Conservation (phyloP, 2,329 filamentous ascomycete species). For the Talaromyces sp. region DNA sequence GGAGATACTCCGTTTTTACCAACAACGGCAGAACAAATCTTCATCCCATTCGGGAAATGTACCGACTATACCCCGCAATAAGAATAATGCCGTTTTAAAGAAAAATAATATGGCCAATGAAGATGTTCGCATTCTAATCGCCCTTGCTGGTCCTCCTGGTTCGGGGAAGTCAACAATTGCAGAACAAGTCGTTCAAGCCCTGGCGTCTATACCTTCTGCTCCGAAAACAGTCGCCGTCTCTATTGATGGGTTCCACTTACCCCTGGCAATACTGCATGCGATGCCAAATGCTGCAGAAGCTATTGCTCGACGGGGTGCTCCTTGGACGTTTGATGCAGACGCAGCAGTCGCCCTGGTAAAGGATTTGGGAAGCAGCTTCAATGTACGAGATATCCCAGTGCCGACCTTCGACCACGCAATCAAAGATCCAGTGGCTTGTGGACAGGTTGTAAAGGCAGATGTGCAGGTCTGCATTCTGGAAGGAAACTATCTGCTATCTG, state of each 20-base stretch:
- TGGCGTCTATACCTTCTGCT: background rate
- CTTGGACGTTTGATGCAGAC: slow-evolving; percentile 19
- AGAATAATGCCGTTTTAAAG: background rate
- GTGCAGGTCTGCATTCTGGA: slow-evolving; percentile 12
- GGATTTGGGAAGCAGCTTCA: slow-evolving; percentile 4
- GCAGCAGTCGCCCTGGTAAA: slow-evolving; percentile 13
- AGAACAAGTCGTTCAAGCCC: slow-evolving; percentile 4
- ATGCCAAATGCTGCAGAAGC: slow-evolving; percentile 16
- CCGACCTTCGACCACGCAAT: slow-evolving; percentile 18
- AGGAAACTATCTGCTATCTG: slow-evolving; percentile 14
- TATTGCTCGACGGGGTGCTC: slow-evolving; percentile 17
- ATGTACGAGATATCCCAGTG: slow-evolving; percentile 9
- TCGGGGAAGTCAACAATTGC: slow-evolving; percentile 15
- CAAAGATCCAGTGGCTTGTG: slow-evolving; percentile 15
- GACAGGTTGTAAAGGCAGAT: slow-evolving; percentile 11
- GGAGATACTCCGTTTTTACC: background rate
- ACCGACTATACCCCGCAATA: background rate
- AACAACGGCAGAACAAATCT: background rate
- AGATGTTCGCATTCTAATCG: background rate
- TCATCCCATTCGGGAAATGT: background rate
- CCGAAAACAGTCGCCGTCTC: slow-evolving; percentile 6
- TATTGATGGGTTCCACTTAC: slow-evolving; percentile 21
- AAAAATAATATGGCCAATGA: background rate
- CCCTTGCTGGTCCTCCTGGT: slow-evolving; percentile 12
- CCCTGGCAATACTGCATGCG: slow-evolving; percentile 11